Percentiles rank a stretch among this genome's conserved stretches.
These are phyloP conservation scores for Aspergillus nanangensis DNA, from an alignment of 495 filamentous ascomycete genomes.

Conservation along the genomic window DNA sequence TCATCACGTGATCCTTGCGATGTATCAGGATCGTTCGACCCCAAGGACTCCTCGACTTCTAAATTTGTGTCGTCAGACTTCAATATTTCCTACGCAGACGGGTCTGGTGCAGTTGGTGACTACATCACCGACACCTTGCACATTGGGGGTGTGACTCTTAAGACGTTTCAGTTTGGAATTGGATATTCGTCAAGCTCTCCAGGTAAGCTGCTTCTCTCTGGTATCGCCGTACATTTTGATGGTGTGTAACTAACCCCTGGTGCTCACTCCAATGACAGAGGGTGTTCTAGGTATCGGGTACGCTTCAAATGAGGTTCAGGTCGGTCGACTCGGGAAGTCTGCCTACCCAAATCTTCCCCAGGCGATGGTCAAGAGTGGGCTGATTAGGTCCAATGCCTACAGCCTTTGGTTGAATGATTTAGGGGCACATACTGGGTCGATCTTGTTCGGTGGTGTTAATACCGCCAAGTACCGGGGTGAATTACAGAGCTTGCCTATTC, in stretches of 20 bases:
- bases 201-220: no score
- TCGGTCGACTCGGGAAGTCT: slow-evolving; percentile 50
- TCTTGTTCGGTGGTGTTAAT: slow-evolving; percentile 92
- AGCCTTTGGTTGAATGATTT: slow-evolving; percentile 55
- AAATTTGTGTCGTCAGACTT: slow-evolving; percentile 72
- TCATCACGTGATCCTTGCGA: slow-evolving; percentile 42
- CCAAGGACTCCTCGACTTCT: slow-evolving; percentile 80
- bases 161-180: slow-evolving; percentile 77
- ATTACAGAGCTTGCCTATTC: slow-evolving; percentile 73
- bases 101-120: slow-evolving; percentile 72
- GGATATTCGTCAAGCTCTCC: slow-evolving; percentile 67
- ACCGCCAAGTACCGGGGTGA: slow-evolving; percentile 68
- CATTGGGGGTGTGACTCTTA: slow-evolving; percentile 59
- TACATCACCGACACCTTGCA: slow-evolving; percentile 76
- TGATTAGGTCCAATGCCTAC: slow-evolving; percentile 80
- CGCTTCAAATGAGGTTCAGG: slow-evolving; percentile 71
- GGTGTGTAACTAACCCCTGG: no score
- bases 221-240: no score
- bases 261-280: slow-evolving; percentile 31
- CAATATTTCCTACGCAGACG: slow-evolving; percentile 90
- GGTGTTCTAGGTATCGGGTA: slow-evolving; percentile 96
- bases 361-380: slow-evolving; percentile 61
- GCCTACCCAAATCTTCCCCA: slow-evolving; percentile 78
- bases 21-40: slow-evolving; percentile 60
- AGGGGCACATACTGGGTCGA: slow-evolving; percentile 67